Evolutionary conservation across 2,329 filamentous ascomycete genomes (phyloP), one percentile per base, ranked within the genome.

Genomic region (Apiospora saccharicola): DNA sequence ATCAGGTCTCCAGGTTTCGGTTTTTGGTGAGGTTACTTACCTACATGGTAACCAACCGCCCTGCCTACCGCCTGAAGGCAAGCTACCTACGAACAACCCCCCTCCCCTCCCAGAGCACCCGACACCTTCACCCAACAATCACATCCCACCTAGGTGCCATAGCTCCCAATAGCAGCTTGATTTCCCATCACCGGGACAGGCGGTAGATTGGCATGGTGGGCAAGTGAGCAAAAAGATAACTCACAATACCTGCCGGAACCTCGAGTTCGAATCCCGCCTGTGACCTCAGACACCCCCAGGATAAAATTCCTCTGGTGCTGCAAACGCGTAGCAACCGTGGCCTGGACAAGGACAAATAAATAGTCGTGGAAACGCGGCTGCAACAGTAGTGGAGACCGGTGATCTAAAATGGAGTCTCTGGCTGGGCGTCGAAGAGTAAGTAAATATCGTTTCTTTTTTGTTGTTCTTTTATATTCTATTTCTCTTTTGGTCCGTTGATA

Each of bases 361-460:
- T 61, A 61, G 53, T 16, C 22, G 53, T 61, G 64, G 37, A 68
- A 68, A 68, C 64, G n/a, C n/a, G 64, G 64, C 37, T 37, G 64
- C 64, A 37, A 37, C 64, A 43, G 64, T 68, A 68, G 64, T 24
- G 26, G 64, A 24, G 64, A 46, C 37, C 22, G 64, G 64, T 24
- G 24, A 67, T 30, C 2, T 30, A 30, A 30, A 30, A 30, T 30
- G 26, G 37, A 67, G 51, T 46, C 64, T 26, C 37, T 67, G 43
- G 64, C 64, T 43, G 64, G 64, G 64, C 64, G 51, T 37, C 19
- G n/a, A 68, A 13, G n/a, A 30, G 7, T 16, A 43, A 6, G 7
- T 30, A 30, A 30, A 4, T 30, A 30, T 30, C 4, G 4, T 24
- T 26, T 68, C 26, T 24, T 14, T 67, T 6, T 67, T 24, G n/a